phyloP scores from a whole-genome alignment of 2,329 filamentous ascomycete genomes.

The Colletotrichum magnum region DNA sequence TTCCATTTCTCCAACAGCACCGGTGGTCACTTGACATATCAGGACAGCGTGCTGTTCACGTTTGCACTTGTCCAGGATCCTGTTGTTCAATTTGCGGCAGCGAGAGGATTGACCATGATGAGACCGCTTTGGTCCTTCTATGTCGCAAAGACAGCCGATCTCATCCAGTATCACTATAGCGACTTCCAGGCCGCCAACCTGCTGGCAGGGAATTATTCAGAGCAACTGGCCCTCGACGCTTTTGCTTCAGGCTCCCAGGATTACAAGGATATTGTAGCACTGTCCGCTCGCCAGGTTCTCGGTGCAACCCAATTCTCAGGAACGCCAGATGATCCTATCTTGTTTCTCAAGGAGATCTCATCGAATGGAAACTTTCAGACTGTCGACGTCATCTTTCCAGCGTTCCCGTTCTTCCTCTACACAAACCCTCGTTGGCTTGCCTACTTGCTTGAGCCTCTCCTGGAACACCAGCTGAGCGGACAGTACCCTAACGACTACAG shows the following conservation, averaged over 20 bases:
- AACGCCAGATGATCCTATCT: constrained; percentile 77
- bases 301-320: constrained; percentile 84
- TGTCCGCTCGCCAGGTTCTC: constrained; percentile 85
- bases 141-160: constrained; percentile 73
- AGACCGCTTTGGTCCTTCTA: constrained; percentile 84
- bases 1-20: constrained; percentile 63
- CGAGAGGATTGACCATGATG: constrained; percentile 83
- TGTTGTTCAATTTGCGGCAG: constrained; percentile 83
- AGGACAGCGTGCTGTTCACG: constrained; percentile 79
- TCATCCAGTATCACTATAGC: constrained; percentile 82
- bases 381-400: constrained; percentile 88
- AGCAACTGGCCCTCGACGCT: constrained; percentile 78
- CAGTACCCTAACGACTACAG: constrained; percentile 88
- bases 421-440: constrained; percentile 86
- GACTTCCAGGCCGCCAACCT: constrained; percentile 76
- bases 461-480: constrained; percentile 86
- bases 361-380: constrained; percentile 90
- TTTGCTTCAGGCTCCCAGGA: constrained; percentile 80
- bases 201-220: constrained; percentile 81
- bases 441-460: constrained; percentile 82
- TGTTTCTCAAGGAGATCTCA: constrained; percentile 90
- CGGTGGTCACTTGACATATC: constrained; percentile 41
- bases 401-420: constrained; percentile 89
- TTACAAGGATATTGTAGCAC: constrained; percentile 82
- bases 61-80: constrained; percentile 84